Evolutionary conservation across 1,284 basidiomycete genomes (phyloP).

Genomic region (Moesziomyces antarcticus): DNA sequence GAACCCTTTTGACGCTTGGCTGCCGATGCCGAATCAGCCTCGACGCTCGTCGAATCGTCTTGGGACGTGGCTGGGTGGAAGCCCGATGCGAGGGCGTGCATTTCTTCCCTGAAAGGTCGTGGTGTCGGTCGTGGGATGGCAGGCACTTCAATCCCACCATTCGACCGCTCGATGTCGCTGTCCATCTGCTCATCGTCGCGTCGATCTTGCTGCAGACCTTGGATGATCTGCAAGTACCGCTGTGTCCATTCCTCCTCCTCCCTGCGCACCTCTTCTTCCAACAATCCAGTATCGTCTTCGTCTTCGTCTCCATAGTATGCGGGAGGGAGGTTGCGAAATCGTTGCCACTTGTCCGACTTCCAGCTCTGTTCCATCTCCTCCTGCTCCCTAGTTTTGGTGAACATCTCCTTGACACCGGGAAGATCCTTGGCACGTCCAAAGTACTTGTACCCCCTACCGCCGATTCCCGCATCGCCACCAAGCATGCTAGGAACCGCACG

Average conservation of each 20-base stretch:
- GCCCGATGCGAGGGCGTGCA: slow-evolving; percentile 8
- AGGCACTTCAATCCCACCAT: slow-evolving; percentile 45
- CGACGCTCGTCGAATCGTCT: slow-evolving; percentile 1
- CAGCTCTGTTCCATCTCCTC: slow-evolving; percentile 85
- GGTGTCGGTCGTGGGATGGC: slow-evolving; percentile 52
- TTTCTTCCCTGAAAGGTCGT: slow-evolving; percentile 40
- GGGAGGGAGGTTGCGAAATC: slow-evolving; percentile 87
- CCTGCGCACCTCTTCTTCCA: slow-evolving; percentile 67
- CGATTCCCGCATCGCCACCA: slow-evolving; percentile 86
- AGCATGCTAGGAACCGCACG: slow-evolving; percentile 88
- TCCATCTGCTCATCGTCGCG: slow-evolving; percentile 6
- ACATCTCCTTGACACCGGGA: slow-evolving; percentile 93
- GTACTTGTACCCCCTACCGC: slow-evolving; percentile 94
- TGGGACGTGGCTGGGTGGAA: not conserved
- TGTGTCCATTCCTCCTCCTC: slow-evolving; percentile 74
- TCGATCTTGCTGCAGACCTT: slow-evolving; percentile 10
- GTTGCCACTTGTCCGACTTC: slow-evolving; percentile 79
- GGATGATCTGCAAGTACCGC: slow-evolving; percentile 65
- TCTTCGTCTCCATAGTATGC: slow-evolving; percentile 92
- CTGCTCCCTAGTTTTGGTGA: slow-evolving; percentile 77
- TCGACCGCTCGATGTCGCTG: slow-evolving; percentile 11
- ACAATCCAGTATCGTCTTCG: slow-evolving; percentile 78
- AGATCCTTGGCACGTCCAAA: slow-evolving; percentile 97
- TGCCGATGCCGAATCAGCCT: not conserved
- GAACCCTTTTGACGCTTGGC: slow-evolving; percentile 17